Conservation (phyloP, 2,329 filamentous ascomycete species). For the Paecilomyces dactylethromorphus region DNA sequence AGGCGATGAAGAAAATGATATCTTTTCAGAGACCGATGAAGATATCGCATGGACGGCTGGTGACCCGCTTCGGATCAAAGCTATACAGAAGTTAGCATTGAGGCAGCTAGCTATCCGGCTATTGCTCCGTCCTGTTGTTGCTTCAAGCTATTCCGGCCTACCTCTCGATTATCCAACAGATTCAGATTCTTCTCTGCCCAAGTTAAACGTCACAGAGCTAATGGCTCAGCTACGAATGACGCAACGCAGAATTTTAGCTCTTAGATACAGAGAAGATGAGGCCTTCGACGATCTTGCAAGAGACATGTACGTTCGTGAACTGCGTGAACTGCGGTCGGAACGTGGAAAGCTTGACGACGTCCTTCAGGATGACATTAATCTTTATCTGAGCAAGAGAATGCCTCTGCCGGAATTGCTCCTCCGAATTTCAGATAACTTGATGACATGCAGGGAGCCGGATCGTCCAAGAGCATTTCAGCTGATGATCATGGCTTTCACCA, state of each 20-base stretch:
- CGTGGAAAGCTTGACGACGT: slow-evolving; percentile 19
- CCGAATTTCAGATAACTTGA: slow-evolving; percentile 27
- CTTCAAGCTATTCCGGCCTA: slow-evolving; percentile 30
- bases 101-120: slow-evolving; percentile 34
- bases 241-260: slow-evolving; percentile 21
- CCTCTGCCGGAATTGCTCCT: slow-evolving; percentile 29
- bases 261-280: slow-evolving; percentile 19
- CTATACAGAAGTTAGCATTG: slow-evolving; percentile 32
- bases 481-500: slow-evolving; percentile 32
- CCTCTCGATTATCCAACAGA: slow-evolving; percentile 24
- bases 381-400: slow-evolving; percentile 22
- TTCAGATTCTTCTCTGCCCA: slow-evolving; percentile 20
- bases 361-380: slow-evolving; percentile 20
- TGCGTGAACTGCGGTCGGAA: slow-evolving; percentile 11
- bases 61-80: slow-evolving; percentile 26
- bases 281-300: slow-evolving; percentile 25
- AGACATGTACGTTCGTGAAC: slow-evolving; percentile 15
- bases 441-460: slow-evolving; percentile 30
- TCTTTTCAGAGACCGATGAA: slow-evolving; percentile 13
- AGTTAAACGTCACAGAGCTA: slow-evolving; percentile 23
- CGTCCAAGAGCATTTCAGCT: slow-evolving; percentile 23
- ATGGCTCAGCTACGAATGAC: slow-evolving; percentile 26
- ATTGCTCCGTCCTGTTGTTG: slow-evolving; percentile 31
- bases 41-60: slow-evolving; percentile 18
- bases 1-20: slow-evolving; percentile 10